Evolutionary conservation across 345 rosid genomes (phyloP).

Genomic region (Hypericum androsaemum): DNA sequence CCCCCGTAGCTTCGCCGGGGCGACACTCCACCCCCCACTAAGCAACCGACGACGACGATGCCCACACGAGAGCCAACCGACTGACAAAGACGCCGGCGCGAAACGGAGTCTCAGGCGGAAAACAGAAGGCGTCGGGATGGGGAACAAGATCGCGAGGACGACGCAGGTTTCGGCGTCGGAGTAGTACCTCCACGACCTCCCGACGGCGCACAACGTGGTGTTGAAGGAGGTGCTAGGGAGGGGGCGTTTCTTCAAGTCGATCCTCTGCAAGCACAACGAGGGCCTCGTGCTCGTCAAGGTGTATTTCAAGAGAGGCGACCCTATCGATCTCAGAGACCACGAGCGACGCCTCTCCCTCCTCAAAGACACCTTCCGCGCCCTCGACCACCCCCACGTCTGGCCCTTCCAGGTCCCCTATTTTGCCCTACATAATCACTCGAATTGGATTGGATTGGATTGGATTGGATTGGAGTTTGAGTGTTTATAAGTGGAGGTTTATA

Average conservation of each 20-base stretch:
- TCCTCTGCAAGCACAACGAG: constrained; percentile 95
- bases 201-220: constrained; percentile 87
- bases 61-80: background rate
- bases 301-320: constrained; percentile 98
- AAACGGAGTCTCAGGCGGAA: too few species aligned
- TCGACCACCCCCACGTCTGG: constrained; percentile 89
- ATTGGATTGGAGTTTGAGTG: too few species aligned
- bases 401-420: constrained; percentile 70
- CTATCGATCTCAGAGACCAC: constrained; percentile 86
- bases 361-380: constrained; percentile 57
- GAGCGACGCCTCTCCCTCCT: constrained; percentile 67
- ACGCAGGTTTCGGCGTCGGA: constrained; percentile 96
- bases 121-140: constrained; percentile 32
- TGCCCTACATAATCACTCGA: too few species aligned
- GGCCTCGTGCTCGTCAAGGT: constrained; percentile 96
- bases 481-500: too few species aligned
- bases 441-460: too few species aligned
- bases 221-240: constrained; percentile 80
- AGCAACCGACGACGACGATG: background rate
- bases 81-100: background rate
- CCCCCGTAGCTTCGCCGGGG: background rate
- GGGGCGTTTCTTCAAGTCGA: constrained; percentile 90
- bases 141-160: constrained; percentile 96
- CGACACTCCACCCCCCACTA: background rate
- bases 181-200: constrained; percentile 97